Conservation (phyloP, 345 rosid genomes). For the Eucalyptus lansdowneana region DNA sequence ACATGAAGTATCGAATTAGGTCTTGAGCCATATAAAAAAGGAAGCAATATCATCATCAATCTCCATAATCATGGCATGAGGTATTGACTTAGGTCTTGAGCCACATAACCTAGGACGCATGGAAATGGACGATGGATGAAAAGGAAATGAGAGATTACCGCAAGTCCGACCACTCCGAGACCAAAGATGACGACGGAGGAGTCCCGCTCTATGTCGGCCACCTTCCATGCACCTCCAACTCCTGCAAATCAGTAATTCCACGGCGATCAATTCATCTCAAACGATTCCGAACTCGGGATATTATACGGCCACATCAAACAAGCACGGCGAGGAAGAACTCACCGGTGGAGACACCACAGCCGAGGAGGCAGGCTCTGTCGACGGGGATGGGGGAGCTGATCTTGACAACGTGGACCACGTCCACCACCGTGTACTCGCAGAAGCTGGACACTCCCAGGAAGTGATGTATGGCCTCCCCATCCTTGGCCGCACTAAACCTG, state of each 20-base stretch:
- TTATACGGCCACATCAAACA: not conserved
- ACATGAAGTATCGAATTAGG: too few relatives aligned
- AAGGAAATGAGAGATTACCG: too few relatives aligned
- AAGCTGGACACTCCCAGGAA: constrained; percentile 52
- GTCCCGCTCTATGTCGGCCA: constrained; percentile 40
- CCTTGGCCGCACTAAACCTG: constrained; percentile 31
- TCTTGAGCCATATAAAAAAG: too few relatives aligned
- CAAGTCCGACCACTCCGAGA: constrained; percentile 22
- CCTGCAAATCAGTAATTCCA: constrained; percentile 13
- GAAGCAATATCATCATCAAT: too few relatives aligned
- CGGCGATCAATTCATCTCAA: not conserved
- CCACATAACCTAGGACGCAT: too few relatives aligned
- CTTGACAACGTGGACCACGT: constrained; percentile 40
- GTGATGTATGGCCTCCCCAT: constrained; percentile 45
- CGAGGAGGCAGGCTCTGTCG: constrained; percentile 44
- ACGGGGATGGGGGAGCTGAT: constrained; percentile 16
- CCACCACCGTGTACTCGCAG: constrained; percentile 58
- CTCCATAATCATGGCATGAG: too few relatives aligned
- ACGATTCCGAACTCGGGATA: not conserved
- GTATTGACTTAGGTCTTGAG: too few relatives aligned
- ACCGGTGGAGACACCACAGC: constrained; percentile 65
- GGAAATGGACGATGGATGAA: too few relatives aligned
- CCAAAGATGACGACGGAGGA: constrained; percentile 72
- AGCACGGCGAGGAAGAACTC: not conserved
- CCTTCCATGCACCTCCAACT: constrained; percentile 62